These are phyloP conservation scores for Earliella scabrosa DNA, from an alignment of 1,284 basidiomycete species.

Conservation along the genomic window DNA sequence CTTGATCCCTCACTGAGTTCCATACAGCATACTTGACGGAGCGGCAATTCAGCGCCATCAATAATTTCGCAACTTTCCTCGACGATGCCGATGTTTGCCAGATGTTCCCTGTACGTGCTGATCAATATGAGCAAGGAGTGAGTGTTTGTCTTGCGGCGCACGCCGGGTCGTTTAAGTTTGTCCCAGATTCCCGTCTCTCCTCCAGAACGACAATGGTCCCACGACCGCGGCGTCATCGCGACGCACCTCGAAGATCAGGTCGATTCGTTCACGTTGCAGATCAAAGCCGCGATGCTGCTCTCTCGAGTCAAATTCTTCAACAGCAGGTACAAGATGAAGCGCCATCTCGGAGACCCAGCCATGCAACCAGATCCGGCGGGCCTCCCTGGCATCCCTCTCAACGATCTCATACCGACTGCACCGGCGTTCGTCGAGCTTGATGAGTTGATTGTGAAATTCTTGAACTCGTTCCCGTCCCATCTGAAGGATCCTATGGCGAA, in stretches of 20 bases:
- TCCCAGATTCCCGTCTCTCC: constrained; percentile 54
- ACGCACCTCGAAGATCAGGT: constrained; percentile 64
- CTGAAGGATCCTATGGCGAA: constrained; percentile 54
- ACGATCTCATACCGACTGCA: constrained; percentile 52
- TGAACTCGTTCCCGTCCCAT: constrained; percentile 60
- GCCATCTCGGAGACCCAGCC: constrained; percentile 54
- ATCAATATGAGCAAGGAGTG: constrained; percentile 65
- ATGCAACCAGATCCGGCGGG: constrained; percentile 25
- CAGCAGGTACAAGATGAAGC: constrained; percentile 61
- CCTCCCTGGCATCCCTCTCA: constrained; percentile 9
- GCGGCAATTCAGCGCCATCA: constrained; percentile 65
- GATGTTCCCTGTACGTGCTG: constrained; percentile 64
- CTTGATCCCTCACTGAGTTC: neutral
- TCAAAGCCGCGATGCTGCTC: constrained; percentile 70
- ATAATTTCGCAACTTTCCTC: constrained; percentile 71
- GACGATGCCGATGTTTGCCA: constrained; percentile 77
- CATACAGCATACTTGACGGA: constrained; percentile 65
- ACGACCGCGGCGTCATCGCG: constrained; percentile 59
- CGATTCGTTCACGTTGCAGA: constrained; percentile 76
- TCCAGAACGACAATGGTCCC: constrained; percentile 70
- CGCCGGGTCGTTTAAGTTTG: neutral
- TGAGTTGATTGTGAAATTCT: constrained; percentile 57
- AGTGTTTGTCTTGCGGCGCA: constrained; percentile 25
- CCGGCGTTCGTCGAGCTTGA: constrained; percentile 72
- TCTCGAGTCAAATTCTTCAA: constrained; percentile 77